These are phyloP conservation scores for Yamadazyma sp. DNA, from an alignment of 1,139 yeast species.

Conservation along the genomic window DNA sequence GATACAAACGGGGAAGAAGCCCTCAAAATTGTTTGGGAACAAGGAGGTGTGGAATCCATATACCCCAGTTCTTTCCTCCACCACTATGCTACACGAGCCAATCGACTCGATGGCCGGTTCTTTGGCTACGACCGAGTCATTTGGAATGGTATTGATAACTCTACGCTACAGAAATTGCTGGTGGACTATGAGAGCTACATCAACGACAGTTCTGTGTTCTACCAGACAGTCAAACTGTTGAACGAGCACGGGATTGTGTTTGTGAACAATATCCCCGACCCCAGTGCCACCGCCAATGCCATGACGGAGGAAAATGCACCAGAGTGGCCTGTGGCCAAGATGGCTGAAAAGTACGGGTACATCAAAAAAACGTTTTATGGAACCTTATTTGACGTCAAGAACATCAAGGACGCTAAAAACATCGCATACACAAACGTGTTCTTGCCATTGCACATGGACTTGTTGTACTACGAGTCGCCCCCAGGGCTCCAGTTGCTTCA, in stretches of 20 bases:
- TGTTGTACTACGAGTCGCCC: constrained; percentile 77
- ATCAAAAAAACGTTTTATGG: constrained; percentile 77
- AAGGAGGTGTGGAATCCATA: constrained; percentile 31
- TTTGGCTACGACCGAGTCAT: constrained; percentile 35
- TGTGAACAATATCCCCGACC: constrained; percentile 52
- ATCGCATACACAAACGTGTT: constrained; percentile 70
- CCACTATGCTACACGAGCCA: constrained; percentile 37
- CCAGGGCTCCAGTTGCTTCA: constrained; percentile 80
- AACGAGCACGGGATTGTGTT: constrained; percentile 62
- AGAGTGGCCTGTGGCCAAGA: constrained; percentile 42
- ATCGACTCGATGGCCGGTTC: constrained; percentile 31
- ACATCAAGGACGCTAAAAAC: constrained; percentile 61
- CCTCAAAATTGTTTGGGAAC: constrained; percentile 53
- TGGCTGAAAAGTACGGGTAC: constrained; percentile 69
- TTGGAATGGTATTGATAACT: constrained; percentile 36
- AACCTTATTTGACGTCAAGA: constrained; percentile 66
- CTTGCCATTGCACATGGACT: constrained; percentile 79
- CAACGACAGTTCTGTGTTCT: constrained; percentile 33
- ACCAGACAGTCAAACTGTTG: constrained; percentile 44
- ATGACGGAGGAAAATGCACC: constrained; percentile 30
- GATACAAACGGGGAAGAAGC: constrained; percentile 25
- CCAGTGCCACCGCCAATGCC: constrained; percentile 14
- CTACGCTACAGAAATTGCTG: constrained; percentile 21
- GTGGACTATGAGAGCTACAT: constrained; percentile 46
- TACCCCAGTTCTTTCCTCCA: constrained; percentile 51